These are phyloP conservation scores for Pseudogymnoascus sp. DNA, from an alignment of 2,329 filamentous ascomycete species.

Conservation along the genomic window DNA sequence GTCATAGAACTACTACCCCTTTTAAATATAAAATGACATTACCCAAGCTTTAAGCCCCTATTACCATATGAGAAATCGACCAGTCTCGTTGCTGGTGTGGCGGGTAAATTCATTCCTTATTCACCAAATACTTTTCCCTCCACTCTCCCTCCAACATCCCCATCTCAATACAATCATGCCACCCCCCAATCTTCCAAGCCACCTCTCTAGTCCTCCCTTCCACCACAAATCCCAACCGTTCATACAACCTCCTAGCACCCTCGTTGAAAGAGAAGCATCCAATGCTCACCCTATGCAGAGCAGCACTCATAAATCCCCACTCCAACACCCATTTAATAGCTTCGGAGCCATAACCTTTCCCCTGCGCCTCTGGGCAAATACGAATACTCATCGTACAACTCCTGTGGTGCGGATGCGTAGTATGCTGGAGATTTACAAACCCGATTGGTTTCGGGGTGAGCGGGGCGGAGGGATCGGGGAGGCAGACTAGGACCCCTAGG, in stretches of 20 bases:
- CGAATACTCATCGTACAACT: constrained; percentile 31
- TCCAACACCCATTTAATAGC: constrained; percentile 32
- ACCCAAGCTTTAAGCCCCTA: not conserved
- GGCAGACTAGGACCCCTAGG: constrained; percentile 32
- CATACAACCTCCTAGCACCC: constrained; percentile 29
- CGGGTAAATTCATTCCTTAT: not conserved
- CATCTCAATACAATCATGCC: constrained; percentile 30
- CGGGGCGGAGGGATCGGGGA: constrained; percentile 19
- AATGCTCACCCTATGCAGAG: constrained; percentile 31
- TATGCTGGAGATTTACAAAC: not conserved
- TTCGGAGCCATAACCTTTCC: constrained; percentile 32
- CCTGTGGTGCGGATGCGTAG: constrained; percentile 32
- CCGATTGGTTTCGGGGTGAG: not conserved
- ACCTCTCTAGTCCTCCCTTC: constrained; percentile 29
- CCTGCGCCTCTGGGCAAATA: constrained; percentile 24
- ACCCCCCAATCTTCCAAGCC: constrained; percentile 31
- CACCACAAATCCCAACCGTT: constrained; percentile 30
- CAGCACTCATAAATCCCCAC: constrained; percentile 30
- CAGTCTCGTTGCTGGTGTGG: not conserved
- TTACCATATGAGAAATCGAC: not conserved
- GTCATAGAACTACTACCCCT: not conserved
- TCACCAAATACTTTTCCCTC: constrained; percentile 17
- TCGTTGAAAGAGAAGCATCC: constrained; percentile 29
- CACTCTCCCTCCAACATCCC: constrained; percentile 31
- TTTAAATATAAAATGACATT: not conserved